Base-by-base conservation (phyloP, 2,329 filamentous ascomycete genomes). In the Madurella fahalii region DNA sequence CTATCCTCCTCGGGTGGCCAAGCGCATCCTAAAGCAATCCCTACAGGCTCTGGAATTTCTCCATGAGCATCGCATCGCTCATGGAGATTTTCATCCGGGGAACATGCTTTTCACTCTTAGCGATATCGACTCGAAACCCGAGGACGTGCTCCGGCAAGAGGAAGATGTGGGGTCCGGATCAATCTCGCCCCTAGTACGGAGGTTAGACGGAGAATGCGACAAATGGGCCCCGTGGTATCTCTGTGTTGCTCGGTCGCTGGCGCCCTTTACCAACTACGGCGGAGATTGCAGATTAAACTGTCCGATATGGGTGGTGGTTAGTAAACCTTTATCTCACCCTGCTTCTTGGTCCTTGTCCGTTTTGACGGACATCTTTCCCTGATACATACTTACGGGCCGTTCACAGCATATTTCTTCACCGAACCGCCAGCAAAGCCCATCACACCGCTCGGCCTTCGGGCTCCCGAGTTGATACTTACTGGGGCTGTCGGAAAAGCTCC, bases 1-100 rank as follows among this genome's bases (percentile, higher is more conserved):
- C 62, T 76, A 69, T 49, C 72, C 74, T 4, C 68, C 64, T 30
- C 58, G 61, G 54, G 70, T 76, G 57, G 73, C 74, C 12, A 76
- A 72, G 62, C 52, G 31, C 16, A 72, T 74, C 63, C 65, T 72
- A 11, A 71, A 71, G 53, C 72, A 75, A 61, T 64, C 65, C 50
- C 57, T 76, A 31, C 55, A 66, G 37, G 70, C 68, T 40, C 63
- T 76, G 41, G 63, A 64, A 43, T 62, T 65, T 58, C 63, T 77
- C n/a, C 72, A 76, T 49, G 55, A 68, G 40, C 65, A 68, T 34
- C 65, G 67, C 17, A 68, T 76, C 57, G 66, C 67, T 39, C 71
- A 77, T 64, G 71, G 73, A 58, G 72, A 72, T 49, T 65, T 72
- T 31, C 69, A 71, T 44, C 68, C 69, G 13, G 70, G 68, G 41